These are phyloP conservation scores for Aspergillus luchuensis DNA, from an alignment of 2,329 filamentous ascomycete genomes.

Conservation along the genomic window DNA sequence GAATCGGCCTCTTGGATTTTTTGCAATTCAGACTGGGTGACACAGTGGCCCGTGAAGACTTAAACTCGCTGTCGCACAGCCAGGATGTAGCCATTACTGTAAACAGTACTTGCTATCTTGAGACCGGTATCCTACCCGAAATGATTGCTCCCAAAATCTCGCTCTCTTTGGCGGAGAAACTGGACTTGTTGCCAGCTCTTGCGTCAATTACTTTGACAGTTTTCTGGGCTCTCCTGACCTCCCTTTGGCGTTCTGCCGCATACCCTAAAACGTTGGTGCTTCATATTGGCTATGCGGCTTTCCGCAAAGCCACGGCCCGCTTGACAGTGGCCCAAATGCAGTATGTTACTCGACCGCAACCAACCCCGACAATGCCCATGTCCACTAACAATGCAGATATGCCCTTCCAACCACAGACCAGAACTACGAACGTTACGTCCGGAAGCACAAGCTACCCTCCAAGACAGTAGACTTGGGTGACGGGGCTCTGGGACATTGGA, in stretches of 20 bases:
- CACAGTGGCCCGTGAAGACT: not conserved
- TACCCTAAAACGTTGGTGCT: constrained; percentile 35
- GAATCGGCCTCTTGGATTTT: not conserved
- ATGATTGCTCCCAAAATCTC: not conserved
- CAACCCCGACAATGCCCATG: not conserved
- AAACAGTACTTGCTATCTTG: too few relatives aligned
- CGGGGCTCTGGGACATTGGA: constrained; percentile 42
- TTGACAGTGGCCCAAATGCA: constrained; percentile 34
- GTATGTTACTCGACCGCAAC: constrained; percentile 15
- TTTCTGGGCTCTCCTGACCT: constrained; percentile 33
- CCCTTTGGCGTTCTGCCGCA: constrained; percentile 30
- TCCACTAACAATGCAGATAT: constrained; percentile 17
- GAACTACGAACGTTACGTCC: constrained; percentile 33
- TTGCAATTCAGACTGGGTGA: not conserved
- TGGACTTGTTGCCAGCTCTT: constrained; percentile 38
- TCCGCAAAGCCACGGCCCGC: constrained; percentile 35
- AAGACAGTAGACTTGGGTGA: constrained; percentile 35
- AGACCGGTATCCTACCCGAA: not conserved
- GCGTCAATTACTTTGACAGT: constrained; percentile 28
- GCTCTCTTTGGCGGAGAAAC: constrained; percentile 33
- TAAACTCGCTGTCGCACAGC: not conserved
- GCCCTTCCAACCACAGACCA: constrained; percentile 29
- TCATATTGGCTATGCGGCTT: constrained; percentile 39
- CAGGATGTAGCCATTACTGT: not conserved
- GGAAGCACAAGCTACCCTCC: constrained; percentile 25